Percentiles rank a stretch among this genome's conserved stretches.
Conservation (phyloP, 306 rosid species). For the Dryas octopetala region DNA sequence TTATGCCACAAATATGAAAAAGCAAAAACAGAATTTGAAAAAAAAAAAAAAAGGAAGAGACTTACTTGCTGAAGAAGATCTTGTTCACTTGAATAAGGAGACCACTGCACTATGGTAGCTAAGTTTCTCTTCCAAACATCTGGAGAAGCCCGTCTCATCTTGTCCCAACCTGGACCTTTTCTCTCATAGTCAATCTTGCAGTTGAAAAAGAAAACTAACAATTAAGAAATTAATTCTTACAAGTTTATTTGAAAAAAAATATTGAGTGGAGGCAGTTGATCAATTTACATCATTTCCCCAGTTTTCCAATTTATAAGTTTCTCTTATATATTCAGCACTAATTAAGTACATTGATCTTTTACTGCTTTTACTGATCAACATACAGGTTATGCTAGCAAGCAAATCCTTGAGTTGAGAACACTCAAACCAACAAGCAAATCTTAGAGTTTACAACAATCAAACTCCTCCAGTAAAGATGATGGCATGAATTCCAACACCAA, state of each 20-base stretch:
- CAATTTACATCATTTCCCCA: background rate
- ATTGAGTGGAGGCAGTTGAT: background rate
- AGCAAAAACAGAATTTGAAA: background rate
- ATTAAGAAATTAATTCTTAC: background rate
- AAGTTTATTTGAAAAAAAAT: background rate
- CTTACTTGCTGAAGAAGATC: slow-evolving; percentile 70
- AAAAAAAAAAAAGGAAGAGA: background rate
- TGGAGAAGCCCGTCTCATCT: slow-evolving; percentile 49
- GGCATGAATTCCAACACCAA: no score
- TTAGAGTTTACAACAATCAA: background rate
- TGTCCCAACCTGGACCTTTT: slow-evolving; percentile 51
- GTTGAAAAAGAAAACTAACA: background rate
- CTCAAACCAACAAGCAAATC: background rate
- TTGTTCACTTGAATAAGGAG: slow-evolving; percentile 72
- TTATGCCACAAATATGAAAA: background rate
- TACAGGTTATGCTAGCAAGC: background rate
- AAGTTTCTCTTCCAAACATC: slow-evolving; percentile 73
- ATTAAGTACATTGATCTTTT: background rate
- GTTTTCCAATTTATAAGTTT: background rate
- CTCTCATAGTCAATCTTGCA: slow-evolving; percentile 77
- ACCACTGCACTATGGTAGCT: slow-evolving; percentile 73
- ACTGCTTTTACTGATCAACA: background rate
- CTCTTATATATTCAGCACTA: background rate
- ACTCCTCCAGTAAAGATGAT: no score
- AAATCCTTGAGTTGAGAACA: background rate